phyloP scores from a whole-genome alignment of 805 yeast species.

The Metschnikowia shivogae region DNA sequence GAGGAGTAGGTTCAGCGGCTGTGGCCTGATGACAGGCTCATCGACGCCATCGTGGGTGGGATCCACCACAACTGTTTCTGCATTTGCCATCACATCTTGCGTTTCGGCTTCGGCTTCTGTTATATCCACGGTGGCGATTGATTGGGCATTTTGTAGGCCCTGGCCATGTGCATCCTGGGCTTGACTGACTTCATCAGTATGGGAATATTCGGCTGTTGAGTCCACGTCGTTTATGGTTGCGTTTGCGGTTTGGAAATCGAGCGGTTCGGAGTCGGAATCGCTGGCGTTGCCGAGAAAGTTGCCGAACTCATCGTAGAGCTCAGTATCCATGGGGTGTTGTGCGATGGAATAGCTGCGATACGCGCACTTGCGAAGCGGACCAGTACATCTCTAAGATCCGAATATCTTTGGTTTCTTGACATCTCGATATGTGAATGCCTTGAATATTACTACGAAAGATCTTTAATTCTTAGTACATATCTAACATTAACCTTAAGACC shows the following conservation, averaged over 20 bases:
- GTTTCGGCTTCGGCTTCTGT: neutral
- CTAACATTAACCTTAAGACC: too few relatives aligned
- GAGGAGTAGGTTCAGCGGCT: slow-evolving; percentile 38
- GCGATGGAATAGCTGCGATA: neutral
- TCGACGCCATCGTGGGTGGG: slow-evolving; percentile 19
- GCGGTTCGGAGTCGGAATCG: slow-evolving; percentile 39
- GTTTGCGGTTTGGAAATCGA: neutral
- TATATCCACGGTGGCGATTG: neutral
- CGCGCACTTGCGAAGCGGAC: too few relatives aligned
- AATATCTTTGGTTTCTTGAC: too few relatives aligned
- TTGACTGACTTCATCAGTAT: neutral
- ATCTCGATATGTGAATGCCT: too few relatives aligned
- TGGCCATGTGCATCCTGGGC: too few relatives aligned
- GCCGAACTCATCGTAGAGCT: slow-evolving; percentile 77
- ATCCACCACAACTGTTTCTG: slow-evolving; percentile 15
- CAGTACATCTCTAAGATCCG: too few relatives aligned
- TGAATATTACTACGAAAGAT: too few relatives aligned
- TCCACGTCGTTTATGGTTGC: slow-evolving; percentile 33
- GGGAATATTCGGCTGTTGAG: slow-evolving; percentile 17
- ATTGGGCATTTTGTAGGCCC: neutral
- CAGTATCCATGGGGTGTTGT: slow-evolving; percentile 46
- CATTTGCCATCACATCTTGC: neutral
- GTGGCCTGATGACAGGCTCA: slow-evolving; percentile 65
- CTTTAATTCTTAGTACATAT: too few relatives aligned
- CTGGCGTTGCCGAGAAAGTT: slow-evolving; percentile 54